Base-by-base conservation (phyloP, 1,284 basidiomycete species). In the Leccinum huronense region DNA sequence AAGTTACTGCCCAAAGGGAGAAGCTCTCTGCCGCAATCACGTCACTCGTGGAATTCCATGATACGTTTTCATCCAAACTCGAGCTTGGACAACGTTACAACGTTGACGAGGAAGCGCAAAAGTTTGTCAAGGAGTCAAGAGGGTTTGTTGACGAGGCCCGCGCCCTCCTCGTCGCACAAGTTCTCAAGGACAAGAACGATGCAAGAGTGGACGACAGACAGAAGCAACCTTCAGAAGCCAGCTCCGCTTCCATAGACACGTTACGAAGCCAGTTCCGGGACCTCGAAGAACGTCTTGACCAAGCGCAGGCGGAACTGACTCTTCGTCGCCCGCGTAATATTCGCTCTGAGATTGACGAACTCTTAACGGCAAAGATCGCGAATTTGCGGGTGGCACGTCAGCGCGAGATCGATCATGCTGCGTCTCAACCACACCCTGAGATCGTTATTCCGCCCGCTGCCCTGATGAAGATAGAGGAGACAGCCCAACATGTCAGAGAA, bases 221-320 rank as follows among this genome's bases (percentile, higher is more conserved):
- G 51, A 36, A 62, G 54, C 55, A 7, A n/a, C 13, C 57, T 16
- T 51, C 59, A 13, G 27, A 5, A 51, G 3, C 11, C 2, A 23
- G 63, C 5, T 3, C 33, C 9, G 14, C 59, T 36, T 19, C 19
- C 9, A 31, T 65, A 6, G 63, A 69, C 36, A 55, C 64, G 5
- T 56, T 77, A 51, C 68, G 36, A 61, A 61, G 13, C 51, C 67
- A 54, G 27, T 33, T 77, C 5, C 68, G 40, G 38, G 59, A 72
- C 14, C 65, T 76, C 10, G 75, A 72, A 55, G 70, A 76, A 33
- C 70, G 70, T 30, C 61, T 77, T 11, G 76, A 75, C n/a, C 74
- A 77, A 59, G 65, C 72, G 3, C 71, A 71, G 11, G 67, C 75
- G 8, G 73, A 75, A 30, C 58, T 77, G 16, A 75, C 76, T 31